Evolutionary conservation across 2,329 filamentous ascomycete species (phyloP).

Genomic region (Pseudogymnoascus sp.): DNA sequence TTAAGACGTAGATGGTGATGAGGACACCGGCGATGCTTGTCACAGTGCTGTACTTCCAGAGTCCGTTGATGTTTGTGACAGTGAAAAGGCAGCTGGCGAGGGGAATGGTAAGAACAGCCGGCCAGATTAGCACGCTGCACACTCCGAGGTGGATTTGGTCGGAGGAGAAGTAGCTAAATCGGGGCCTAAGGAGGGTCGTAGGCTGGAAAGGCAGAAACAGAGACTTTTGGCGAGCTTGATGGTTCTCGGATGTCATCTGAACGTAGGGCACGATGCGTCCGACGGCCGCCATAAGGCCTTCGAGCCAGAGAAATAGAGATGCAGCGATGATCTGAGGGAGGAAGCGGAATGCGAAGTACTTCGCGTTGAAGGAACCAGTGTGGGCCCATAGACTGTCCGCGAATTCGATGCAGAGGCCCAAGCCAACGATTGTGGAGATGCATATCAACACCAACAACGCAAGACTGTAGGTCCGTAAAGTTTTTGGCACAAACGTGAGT

Average conservation of each 20-base stretch:
- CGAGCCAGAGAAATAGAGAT: slow-evolving; percentile 64
- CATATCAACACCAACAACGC: slow-evolving; percentile 51
- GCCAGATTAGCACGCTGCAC: slow-evolving; percentile 63
- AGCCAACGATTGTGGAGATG: slow-evolving; percentile 59
- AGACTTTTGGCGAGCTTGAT: slow-evolving; percentile 50
- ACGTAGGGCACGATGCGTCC: slow-evolving; percentile 70
- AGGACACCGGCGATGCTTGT: slow-evolving; percentile 71
- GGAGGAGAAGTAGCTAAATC: slow-evolving; percentile 56
- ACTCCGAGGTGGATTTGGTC: slow-evolving; percentile 60
- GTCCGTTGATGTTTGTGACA: slow-evolving; percentile 44
- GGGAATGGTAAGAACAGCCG: slow-evolving; percentile 70
- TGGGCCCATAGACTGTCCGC: slow-evolving; percentile 52
- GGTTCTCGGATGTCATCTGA: slow-evolving; percentile 59
- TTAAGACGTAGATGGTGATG: slow-evolving; percentile 61
- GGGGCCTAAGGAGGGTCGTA: slow-evolving; percentile 59
- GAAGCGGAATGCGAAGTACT: slow-evolving; percentile 82
- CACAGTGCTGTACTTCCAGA: slow-evolving; percentile 74
- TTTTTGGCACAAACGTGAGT: slow-evolving; percentile 62
- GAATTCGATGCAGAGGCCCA: slow-evolving; percentile 66
- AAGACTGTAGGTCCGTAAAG: slow-evolving; percentile 60
- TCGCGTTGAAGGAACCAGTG: slow-evolving; percentile 55
- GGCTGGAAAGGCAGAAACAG: slow-evolving; percentile 55
- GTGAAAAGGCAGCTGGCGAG: slow-evolving; percentile 72
- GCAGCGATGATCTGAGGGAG: slow-evolving; percentile 70
- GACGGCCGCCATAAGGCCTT: slow-evolving; percentile 65